Conservation (phyloP, 1,284 basidiomycete genomes). For the Flammula alnicola region DNA sequence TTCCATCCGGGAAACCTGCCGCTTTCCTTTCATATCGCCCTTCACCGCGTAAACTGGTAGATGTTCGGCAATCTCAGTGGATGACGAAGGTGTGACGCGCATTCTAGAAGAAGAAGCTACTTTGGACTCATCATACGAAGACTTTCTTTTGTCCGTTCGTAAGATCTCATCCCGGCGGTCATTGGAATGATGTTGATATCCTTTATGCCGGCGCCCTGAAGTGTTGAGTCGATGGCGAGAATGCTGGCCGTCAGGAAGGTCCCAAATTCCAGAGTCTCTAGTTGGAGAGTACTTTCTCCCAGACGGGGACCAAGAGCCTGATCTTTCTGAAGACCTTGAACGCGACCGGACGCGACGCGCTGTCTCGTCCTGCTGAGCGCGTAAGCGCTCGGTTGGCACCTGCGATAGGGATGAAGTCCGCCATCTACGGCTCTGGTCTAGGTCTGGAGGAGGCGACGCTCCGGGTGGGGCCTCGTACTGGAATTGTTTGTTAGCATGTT, state of each 20-base stretch:
- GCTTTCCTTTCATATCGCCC: conserved; percentile 28
- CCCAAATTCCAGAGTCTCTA: conserved; percentile 1
- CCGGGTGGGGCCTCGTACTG: conserved; percentile 61
- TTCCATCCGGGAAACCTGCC: conserved; percentile 11
- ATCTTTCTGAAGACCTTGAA: conserved; percentile 24
- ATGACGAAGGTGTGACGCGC: conserved; percentile 7
- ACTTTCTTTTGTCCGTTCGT: conserved; percentile 4
- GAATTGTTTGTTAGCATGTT: neutral
- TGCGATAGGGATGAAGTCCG: conserved; percentile 26
- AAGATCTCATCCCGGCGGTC: conserved; percentile 4
- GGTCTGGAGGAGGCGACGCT: conserved; percentile 32
- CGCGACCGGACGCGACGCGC: conserved; percentile 15
- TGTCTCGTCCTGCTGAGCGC: conserved; percentile 8
- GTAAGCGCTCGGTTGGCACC: conserved; percentile 3
- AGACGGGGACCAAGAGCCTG: conserved; percentile 37
- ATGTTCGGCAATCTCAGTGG: conserved; percentile 6
- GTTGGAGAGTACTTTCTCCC: conserved; percentile 29
- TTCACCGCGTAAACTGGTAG: neutral
- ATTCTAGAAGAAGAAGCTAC: conserved; percentile 9
- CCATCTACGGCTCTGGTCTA: conserved; percentile 46
- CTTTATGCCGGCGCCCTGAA: conserved; percentile 6
- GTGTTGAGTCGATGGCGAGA: too few species aligned
- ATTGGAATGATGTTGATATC: conserved; percentile 11
- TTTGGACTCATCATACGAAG: conserved; percentile 4
- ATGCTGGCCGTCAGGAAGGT: too few species aligned